Evolutionary conservation across 179 eudicot genomes (phyloP).

Genomic region (Beta corolliflora): DNA sequence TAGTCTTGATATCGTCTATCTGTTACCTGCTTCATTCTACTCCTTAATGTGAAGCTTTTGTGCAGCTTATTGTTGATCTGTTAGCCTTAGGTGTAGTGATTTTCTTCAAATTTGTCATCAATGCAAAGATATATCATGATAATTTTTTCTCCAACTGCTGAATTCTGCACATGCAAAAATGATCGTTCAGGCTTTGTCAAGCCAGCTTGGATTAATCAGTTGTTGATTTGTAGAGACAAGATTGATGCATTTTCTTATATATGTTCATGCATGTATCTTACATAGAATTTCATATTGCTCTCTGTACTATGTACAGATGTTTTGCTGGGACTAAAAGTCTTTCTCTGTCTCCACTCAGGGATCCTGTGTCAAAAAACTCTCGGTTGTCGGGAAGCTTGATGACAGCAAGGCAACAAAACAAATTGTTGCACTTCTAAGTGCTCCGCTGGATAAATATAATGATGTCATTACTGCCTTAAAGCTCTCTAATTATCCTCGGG

Average conservation of each 20-base stretch:
- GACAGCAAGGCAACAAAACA: conserved; percentile 86
- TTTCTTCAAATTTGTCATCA: neutral
- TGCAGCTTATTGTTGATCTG: neutral
- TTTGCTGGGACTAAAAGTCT: too few species aligned
- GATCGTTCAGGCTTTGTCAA: neutral
- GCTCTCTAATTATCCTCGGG: conserved; percentile 88
- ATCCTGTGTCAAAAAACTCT: conserved; percentile 80
- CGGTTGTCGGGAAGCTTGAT: conserved; percentile 70
- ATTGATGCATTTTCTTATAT: neutral
- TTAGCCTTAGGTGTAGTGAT: neutral
- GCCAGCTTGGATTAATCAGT: neutral
- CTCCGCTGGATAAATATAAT: conserved; percentile 91
- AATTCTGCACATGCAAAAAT: neutral
- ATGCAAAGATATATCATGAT: neutral
- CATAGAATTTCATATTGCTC: neutral
- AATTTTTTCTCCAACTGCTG: neutral
- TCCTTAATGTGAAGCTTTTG: neutral
- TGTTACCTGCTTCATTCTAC: neutral
- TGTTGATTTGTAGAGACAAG: neutral
- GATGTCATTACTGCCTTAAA: conserved; percentile 87
- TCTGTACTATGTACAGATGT: neutral
- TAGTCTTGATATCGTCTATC: neutral
- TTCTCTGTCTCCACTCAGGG: conserved; percentile 49
- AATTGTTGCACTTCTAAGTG: conserved; percentile 91
- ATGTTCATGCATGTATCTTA: neutral